Base-by-base conservation (phyloP, 1,139 yeast species). In the Scheffersomyces illinoinensis region DNA sequence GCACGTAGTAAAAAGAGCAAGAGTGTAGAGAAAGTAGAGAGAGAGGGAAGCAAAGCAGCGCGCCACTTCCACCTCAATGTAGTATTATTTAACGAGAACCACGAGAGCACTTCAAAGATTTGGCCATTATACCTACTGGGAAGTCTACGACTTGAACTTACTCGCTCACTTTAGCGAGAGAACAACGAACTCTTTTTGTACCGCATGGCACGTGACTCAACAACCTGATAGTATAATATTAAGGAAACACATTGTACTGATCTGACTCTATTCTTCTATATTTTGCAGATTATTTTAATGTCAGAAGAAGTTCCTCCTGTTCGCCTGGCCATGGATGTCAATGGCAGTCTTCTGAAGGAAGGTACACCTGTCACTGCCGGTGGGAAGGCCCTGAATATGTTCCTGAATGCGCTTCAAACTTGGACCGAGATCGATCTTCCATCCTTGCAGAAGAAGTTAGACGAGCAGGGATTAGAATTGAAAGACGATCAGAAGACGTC, bases 391-490 rank as follows among this genome's bases (percentile, higher is more conserved):
- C 39, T 55, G 52, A 52, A 47, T 57, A 70, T 73, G 47, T 78
- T 76, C 64, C 72, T 66, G 53, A 66, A 68, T 55, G 97, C 97
- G 0, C 76, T 91, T 61, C 86, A 86, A 63, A 79, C 86, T 20
- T 93, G 98, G 98, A 79, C 90, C 1, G 87, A 87, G 57, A 86
- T 91, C 52, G 90, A 89, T 62, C 76, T 93, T 49, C 85, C 93
- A 0, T 72, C 78, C 2, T 75, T 93, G 39, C 98, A 93, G 68
- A 83, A 82, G 64, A 81, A 83, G 58, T 78, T 95, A 59, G 98
- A 93, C 71, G 84, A 83, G 52, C 90, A 90, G 66, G 96, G 96
- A 2, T 69, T 88, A 50, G 88, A 86, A 65, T 84, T 93, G 53
- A 88, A 90, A 67, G 88, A 86, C 46, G 84, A 85, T 47, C 97